Conservation (phyloP, 139 green algal genomes). For the Zygnema circumcarinatum region DNA sequence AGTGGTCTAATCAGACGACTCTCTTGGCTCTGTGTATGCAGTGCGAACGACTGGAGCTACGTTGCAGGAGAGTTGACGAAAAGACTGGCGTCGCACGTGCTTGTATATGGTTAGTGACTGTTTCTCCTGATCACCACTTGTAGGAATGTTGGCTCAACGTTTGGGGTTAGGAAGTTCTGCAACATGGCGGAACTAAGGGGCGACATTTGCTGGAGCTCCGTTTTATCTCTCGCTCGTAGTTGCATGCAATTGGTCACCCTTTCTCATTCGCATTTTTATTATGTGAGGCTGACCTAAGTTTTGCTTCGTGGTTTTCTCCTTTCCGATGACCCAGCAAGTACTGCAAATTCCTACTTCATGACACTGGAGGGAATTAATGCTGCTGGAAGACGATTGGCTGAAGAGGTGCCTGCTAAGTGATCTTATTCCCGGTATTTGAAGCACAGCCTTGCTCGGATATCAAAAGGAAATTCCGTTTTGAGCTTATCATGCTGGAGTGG, state of each 20-base stretch:
- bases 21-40: not conserved
- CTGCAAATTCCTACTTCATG: constrained; percentile 51
- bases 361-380: constrained; percentile 61
- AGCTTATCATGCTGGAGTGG: not conserved
- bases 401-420: constrained; percentile 51
- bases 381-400: constrained; percentile 49
- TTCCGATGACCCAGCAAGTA: constrained; percentile 34
- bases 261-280: not conserved
- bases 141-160: not conserved
- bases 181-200: not conserved
- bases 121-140: not conserved
- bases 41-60: constrained; percentile 12
- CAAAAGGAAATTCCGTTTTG: not conserved
- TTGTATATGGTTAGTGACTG: constrained; percentile 6
- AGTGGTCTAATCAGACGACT: not conserved
- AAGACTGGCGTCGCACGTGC: not conserved
- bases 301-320: not conserved
- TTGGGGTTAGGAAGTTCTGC: not conserved
- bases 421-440: not conserved
- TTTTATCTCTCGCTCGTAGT: not conserved
- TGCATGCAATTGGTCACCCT: not conserved
- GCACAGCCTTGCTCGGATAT: constrained; percentile 2
- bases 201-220: not conserved
- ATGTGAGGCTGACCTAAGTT: not conserved
- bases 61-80: not conserved